phyloP scores from a whole-genome alignment of 2,329 filamentous ascomycete species.

The Pseudogymnoascus sp. region DNA sequence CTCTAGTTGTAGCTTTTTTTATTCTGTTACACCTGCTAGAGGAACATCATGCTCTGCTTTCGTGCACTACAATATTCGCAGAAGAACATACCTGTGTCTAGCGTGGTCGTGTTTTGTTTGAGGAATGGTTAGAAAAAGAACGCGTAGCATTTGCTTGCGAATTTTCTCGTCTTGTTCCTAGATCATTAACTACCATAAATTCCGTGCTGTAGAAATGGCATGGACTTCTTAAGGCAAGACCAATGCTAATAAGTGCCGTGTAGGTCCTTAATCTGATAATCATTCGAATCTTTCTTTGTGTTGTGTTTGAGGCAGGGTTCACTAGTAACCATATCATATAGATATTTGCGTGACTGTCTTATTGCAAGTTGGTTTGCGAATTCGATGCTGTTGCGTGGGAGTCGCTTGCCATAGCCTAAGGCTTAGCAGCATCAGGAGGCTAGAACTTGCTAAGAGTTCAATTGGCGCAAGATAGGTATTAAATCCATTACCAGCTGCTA shows the following conservation, averaged over 20 bases:
- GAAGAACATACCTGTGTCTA: not conserved
- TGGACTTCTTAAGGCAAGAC: not conserved
- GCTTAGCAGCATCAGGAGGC: not conserved
- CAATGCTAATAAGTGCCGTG: not conserved
- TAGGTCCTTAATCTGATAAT: not conserved
- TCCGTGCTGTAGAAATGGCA: not conserved
- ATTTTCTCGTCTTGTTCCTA: too few relatives aligned
- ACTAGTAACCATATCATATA: too few relatives aligned
- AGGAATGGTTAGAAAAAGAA: not conserved
- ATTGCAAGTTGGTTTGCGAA: too few relatives aligned
- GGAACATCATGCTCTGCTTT: not conserved
- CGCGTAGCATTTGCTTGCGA: not conserved
- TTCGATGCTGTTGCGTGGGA: too few relatives aligned
- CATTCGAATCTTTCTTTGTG: not conserved
- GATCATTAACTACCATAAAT: not conserved
- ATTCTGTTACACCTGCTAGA: not conserved
- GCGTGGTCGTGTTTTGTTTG: not conserved
- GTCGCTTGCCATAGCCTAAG: too few relatives aligned
- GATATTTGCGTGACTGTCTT: too few relatives aligned
- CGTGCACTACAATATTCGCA: not conserved
- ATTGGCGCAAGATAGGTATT: too few relatives aligned
- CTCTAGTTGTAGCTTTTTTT: not conserved
- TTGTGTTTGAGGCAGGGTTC: not conserved
- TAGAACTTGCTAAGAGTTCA: too few relatives aligned
- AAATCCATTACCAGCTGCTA: too few relatives aligned